These are phyloP conservation scores for Kingdonia uniflora DNA, from an alignment of 164 flowering plant species.

Conservation along the genomic window DNA sequence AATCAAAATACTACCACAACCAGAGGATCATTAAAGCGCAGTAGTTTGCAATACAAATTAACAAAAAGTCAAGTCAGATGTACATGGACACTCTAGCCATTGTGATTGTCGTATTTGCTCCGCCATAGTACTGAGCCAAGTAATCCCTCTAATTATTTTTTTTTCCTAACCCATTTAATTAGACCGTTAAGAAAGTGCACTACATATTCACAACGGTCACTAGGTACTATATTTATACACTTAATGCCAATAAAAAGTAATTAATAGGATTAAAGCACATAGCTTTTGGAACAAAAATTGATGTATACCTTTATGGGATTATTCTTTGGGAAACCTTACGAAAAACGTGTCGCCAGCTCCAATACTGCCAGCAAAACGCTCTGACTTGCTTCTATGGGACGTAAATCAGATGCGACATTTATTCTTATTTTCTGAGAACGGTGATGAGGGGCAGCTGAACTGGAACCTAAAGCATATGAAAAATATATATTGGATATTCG, in stretches of 20 bases:
- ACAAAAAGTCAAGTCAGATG: too few species aligned
- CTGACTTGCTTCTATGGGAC: constrained; percentile 88
- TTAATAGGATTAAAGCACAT: neutral
- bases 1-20: too few species aligned
- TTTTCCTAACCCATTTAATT: too few species aligned
- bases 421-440: constrained; percentile 72
- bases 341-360: constrained; percentile 66
- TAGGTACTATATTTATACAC: too few species aligned
- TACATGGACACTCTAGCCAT: too few species aligned
- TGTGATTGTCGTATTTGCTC: too few species aligned
- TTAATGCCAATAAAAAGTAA: neutral
- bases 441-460: constrained; percentile 82
- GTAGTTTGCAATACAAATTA: too few species aligned
- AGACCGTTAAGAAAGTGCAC: too few species aligned
- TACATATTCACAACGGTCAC: neutral
- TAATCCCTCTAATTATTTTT: too few species aligned
- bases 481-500: constrained; percentile 1
- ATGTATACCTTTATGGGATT: constrained; percentile 74
- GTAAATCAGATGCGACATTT: constrained; percentile 77
- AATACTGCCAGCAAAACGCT: constrained; percentile 70
- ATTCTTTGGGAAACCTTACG: constrained; percentile 88
- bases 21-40: neutral
- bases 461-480: constrained; percentile 55
- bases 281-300: too few species aligned
- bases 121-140: too few species aligned